Evolutionary conservation across 2,329 filamentous ascomycete genomes (phyloP).

Genomic region (Verticillium longisporum): DNA sequence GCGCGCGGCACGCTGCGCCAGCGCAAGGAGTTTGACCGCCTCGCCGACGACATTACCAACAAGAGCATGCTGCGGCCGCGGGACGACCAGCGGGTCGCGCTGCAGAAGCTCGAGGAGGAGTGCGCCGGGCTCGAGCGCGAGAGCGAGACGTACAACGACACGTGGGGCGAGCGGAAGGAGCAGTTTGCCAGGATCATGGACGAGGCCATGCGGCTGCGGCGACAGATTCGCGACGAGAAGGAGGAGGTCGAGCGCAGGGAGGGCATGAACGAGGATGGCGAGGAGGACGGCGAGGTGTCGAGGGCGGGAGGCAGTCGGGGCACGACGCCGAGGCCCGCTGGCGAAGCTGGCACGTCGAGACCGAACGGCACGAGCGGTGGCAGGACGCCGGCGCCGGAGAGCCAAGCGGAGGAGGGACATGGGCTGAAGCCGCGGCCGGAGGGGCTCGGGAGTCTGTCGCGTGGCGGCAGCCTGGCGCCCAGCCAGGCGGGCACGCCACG

Average conservation of each 20-base stretch:
- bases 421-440: constrained; percentile 10
- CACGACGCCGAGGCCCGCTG: constrained; percentile 37
- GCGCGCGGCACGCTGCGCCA: constrained; percentile 69
- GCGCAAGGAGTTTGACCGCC: constrained; percentile 79
- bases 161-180: constrained; percentile 77
- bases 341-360: constrained; percentile 23
- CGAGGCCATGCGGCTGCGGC: constrained; percentile 78
- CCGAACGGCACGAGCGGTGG: constrained; percentile 18
- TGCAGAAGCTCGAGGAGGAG: constrained; percentile 80
- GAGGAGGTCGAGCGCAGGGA: constrained; percentile 86
- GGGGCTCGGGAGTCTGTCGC: constrained; percentile 17
- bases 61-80: constrained; percentile 65
- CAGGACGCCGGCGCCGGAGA: constrained; percentile 22
- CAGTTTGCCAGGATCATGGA: constrained; percentile 87
- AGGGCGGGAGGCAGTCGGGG: constrained; percentile 21
- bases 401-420: constrained; percentile 23
- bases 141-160: constrained; percentile 71
- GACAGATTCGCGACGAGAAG: constrained; percentile 89
- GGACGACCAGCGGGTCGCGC: constrained; percentile 72
- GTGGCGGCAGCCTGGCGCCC: constrained; percentile 28
- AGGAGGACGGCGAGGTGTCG: constrained; percentile 47
- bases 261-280: constrained; percentile 66
- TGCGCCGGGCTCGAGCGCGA: constrained; percentile 82
- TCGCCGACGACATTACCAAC: constrained; percentile 84
- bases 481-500: constrained; percentile 30